Evolutionary conservation across 2,329 filamentous ascomycete species (phyloP), one percentile per base, ranked within the genome.

Genomic region (Paraphoma sp.): DNA sequence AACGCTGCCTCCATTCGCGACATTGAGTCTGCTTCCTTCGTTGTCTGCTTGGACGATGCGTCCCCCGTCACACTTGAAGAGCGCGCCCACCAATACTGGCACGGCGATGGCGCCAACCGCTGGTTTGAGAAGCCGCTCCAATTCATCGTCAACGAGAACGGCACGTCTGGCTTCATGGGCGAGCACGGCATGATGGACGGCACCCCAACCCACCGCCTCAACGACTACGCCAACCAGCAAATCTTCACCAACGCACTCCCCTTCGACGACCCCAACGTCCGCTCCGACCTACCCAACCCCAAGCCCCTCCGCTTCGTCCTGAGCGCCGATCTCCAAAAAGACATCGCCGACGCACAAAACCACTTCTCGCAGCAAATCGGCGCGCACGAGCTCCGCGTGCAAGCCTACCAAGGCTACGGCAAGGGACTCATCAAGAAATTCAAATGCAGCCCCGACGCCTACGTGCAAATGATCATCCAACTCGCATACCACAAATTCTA

Each of bases 171-270:
- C 59, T 99, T 99, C 84, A 94, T 93, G 85, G 95, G 95, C 72
- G 95, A 99, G 81, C 95, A 99, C 84, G 96, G 91, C 70, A 98
- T 99, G 95, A 99, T 99, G 96, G 95, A 99, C 76, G 95, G 96
- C 63, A 99, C 95, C 6, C 93, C 96, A 1, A 99, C 96, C 2
- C 95, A 98, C 80, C 90, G 96, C 44, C 85, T 99, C 14, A 99
- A 97, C 78, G 95, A 99, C 84, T 95, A 93, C 73, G 86, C 96
- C 74, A 96, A 94, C 81, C 88, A 91, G 75, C 86, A 91, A 72
- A 97, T 98, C 77, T 93, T 97, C 80, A 89, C 89, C 81, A 94
- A 97, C 81, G 96, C 95, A 77, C 87, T 99, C 56, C 93, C 97
- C 78, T 91, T 97, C 74, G 90, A 89, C 57, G 86, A 93, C 75